Conservation (phyloP, 768 basidiomycete genomes). For the Grammothele lineata region DNA sequence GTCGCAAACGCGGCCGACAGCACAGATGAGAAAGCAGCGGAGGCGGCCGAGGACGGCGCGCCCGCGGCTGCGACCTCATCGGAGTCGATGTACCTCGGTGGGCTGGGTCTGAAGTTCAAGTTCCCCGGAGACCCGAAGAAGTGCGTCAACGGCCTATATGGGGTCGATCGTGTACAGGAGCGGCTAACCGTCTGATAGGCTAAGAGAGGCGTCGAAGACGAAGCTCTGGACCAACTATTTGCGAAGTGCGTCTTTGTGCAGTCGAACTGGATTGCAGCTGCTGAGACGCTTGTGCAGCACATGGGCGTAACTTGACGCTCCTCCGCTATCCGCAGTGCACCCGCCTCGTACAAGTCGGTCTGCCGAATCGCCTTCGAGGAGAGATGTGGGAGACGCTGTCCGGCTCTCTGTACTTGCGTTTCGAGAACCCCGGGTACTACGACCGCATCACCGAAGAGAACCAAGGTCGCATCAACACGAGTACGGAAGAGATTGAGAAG, state of each 20-base stretch:
- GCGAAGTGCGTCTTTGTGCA: constrained; percentile 43
- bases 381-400: constrained; percentile 99
- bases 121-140: constrained; percentile 93
- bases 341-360: constrained; percentile 93
- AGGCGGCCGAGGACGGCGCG: constrained; percentile 43
- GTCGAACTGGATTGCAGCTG: not conserved
- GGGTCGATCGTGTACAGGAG: too few relatives aligned
- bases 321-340: constrained; percentile 96
- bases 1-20: constrained; percentile 43
- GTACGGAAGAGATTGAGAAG: constrained; percentile 98
- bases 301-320: constrained; percentile 93
- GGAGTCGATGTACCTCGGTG: constrained; percentile 66
- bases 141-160: too few relatives aligned
- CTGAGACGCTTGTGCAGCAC: constrained; percentile 43
- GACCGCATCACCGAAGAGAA: constrained; percentile 70
- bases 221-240: constrained; percentile 94
- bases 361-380: constrained; percentile 90
- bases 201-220: constrained; percentile 89
- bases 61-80: constrained; percentile 21
- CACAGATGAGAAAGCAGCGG: constrained; percentile 54
- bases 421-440: constrained; percentile 81
- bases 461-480: constrained; percentile 73
- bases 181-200: too few relatives aligned
- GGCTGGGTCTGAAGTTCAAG: constrained; percentile 77
- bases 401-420: constrained; percentile 89